A percentile compares a stretch with the other conserved stretches of the same genome.
These are phyloP conservation scores for Onygenales sp. DNA, from an alignment of 2,329 filamentous ascomycete species.

Conservation along the genomic window DNA sequence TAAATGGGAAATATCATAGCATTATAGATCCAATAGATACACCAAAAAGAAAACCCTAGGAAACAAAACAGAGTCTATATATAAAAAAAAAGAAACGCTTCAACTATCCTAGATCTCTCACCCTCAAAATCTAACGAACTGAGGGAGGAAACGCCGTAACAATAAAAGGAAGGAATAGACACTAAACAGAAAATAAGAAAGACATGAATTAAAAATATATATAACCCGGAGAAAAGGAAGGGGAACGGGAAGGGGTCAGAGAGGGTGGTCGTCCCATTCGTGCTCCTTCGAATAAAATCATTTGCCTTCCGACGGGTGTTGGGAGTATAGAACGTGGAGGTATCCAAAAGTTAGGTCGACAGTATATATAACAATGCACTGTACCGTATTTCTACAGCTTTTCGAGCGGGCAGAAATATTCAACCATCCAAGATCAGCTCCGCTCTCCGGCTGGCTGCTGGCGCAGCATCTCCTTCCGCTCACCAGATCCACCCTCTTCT, in stretches of 20 bases:
- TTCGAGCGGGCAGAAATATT: background rate
- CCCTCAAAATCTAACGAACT: too few relatives aligned
- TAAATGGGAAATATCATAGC: too few relatives aligned
- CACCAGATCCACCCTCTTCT: conserved; percentile 10
- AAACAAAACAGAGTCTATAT: too few relatives aligned
- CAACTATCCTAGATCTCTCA: too few relatives aligned
- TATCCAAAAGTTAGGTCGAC: too few relatives aligned
- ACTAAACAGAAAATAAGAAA: background rate
- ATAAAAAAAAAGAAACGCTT: too few relatives aligned
- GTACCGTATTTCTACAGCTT: background rate
- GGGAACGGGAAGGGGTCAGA: background rate
- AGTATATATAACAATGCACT: too few relatives aligned
- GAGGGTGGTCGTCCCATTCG: background rate
- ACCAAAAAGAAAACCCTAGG: too few relatives aligned
- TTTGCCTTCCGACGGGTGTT: too few relatives aligned
- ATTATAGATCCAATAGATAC: too few relatives aligned
- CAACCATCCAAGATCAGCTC: background rate
- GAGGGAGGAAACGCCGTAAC: too few relatives aligned
- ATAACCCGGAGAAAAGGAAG: background rate
- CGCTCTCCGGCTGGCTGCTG: background rate
- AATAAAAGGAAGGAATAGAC: background rate
- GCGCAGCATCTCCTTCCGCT: background rate
- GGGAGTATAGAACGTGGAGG: too few relatives aligned
- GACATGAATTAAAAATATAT: background rate
- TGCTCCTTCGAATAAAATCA: background rate